A percentile compares a stretch with the other conserved stretches of the same genome.
Conservation (phyloP, 2,329 filamentous ascomycete species). For the Scopulariopsis brevicaulis region DNA sequence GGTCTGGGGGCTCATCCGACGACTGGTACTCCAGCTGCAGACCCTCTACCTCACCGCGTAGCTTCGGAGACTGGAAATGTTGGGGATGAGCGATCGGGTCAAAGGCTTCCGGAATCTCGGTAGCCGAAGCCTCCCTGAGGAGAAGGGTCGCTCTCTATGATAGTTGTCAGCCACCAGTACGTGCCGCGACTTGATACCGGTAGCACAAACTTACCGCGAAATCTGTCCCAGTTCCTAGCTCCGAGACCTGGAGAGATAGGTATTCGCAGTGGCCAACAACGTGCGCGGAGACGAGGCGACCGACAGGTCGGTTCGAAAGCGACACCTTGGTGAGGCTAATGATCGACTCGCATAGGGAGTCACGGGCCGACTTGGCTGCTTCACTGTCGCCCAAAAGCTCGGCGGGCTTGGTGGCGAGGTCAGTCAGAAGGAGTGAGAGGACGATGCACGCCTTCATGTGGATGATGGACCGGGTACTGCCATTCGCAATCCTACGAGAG, state of each 20-base stretch:
- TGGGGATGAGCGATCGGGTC: constrained; percentile 1
- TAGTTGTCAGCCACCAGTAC: background rate
- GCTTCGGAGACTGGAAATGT: constrained; percentile 11
- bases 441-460: constrained; percentile 1
- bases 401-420: constrained; percentile 21
- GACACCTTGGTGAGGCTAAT: constrained; percentile 24
- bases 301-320: constrained; percentile 18
- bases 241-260: constrained; percentile 19
- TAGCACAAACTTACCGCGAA: constrained; percentile 21
- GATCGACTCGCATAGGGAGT: constrained; percentile 24
- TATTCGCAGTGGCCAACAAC: constrained; percentile 23
- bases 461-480: background rate
- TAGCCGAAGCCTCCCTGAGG: constrained; percentile 13
- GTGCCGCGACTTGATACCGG: background rate
- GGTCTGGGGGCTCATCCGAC: constrained; percentile 10
- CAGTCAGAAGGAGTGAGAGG: constrained; percentile 21
- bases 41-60: constrained; percentile 16
- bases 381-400: constrained; percentile 17
- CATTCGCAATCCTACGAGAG: background rate
- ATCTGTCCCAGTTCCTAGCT: constrained; percentile 19
- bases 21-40: constrained; percentile 15
- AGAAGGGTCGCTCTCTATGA: constrained; percentile 17
- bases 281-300: constrained; percentile 28
- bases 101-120: constrained; percentile 9
- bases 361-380: constrained; percentile 16